Evolutionary conservation across 169 alveolate species (phyloP).

Genomic region (Sarcocystis neurona): DNA sequence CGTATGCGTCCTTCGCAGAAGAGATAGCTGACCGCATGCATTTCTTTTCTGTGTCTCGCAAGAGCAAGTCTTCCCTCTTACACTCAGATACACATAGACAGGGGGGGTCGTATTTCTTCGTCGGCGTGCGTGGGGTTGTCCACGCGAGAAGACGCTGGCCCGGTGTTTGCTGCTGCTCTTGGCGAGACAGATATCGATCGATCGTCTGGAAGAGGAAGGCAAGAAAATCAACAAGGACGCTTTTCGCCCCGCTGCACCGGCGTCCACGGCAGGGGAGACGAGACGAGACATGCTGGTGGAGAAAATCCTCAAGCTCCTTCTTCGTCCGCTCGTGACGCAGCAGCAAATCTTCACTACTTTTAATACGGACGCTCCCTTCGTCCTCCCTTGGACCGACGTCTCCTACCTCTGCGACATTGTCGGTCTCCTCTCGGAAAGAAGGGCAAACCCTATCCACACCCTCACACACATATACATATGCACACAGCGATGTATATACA

Average conservation of each 20-base stretch:
- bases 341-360: slow-evolving; percentile 3
- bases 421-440: background rate
- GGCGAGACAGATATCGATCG: slow-evolving; percentile 80
- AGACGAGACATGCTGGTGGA: background rate
- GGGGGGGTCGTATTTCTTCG: background rate
- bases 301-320: slow-evolving; percentile 29
- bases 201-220: slow-evolving; percentile 88
- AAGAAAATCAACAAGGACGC: slow-evolving; percentile 82
- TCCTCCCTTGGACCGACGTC: slow-evolving; percentile 37
- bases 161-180: background rate
- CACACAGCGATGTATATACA: background rate
- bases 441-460: too few species aligned
- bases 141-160: background rate
- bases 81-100: background rate
- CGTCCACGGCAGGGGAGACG: background rate
- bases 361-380: slow-evolving; percentile 38
- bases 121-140: background rate
- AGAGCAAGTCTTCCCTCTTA: background rate
- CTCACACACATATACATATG: background rate
- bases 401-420: slow-evolving; percentile 26
- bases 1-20: too few species aligned
- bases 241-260: slow-evolving; percentile 29
- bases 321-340: slow-evolving; percentile 42
- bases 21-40: too few species aligned
- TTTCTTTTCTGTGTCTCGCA: too few species aligned